Conservation (phyloP, 164 flowering plant genomes). For the Umbellularia californica region DNA sequence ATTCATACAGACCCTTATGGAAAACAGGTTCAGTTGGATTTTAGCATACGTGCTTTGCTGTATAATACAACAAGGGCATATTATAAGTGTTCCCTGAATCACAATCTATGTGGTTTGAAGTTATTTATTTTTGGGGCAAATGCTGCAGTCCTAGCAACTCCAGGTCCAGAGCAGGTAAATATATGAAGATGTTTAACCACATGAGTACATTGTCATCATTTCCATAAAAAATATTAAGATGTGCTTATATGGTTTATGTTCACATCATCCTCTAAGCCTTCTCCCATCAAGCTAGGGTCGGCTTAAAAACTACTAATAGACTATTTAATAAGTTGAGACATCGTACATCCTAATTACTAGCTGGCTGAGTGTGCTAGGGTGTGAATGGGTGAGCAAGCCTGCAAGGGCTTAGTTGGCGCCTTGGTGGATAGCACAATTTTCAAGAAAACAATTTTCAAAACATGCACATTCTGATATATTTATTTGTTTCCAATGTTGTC, state of each 20-base stretch:
- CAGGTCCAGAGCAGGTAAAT: conserved; percentile 43
- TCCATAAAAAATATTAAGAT: not conserved
- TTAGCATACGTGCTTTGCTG: conserved; percentile 34
- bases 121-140: conserved; percentile 28
- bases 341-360: too few species aligned
- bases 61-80: conserved; percentile 52
- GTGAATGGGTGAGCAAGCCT: too few species aligned
- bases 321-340: too few species aligned
- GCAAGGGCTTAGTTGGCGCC: too few species aligned
- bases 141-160: conserved; percentile 53
- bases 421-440: too few species aligned
- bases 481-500: conserved; percentile 7
- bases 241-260: not conserved
- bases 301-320: too few species aligned
- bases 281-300: too few species aligned
- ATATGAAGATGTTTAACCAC: not conserved
- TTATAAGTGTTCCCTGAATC: conserved; percentile 38
- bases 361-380: too few species aligned
- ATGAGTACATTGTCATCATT: not conserved
- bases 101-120: conserved; percentile 31
- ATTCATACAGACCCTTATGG: not conserved
- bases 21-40: conserved; percentile 46
- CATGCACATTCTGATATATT: not conserved
- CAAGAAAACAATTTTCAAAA: too few species aligned
- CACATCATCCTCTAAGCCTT: not conserved